Evolutionary conservation across 441 rosid genomes (phyloP), one percentile per base, ranked within the genome.

Genomic region (Daphne laureola): DNA sequence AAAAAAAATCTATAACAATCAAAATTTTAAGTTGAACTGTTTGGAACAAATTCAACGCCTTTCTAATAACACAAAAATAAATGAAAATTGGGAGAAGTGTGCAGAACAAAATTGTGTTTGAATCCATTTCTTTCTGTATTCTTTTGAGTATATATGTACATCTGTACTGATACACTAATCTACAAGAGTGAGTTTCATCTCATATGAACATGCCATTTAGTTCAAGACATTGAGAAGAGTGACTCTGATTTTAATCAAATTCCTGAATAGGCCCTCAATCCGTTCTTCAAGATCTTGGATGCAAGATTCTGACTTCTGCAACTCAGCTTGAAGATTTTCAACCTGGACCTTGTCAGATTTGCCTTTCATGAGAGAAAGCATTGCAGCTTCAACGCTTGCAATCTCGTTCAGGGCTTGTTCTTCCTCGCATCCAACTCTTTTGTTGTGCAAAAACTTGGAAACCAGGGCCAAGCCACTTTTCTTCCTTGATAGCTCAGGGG

Each of bases 391-490:
- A n/a, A 23, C 56, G 8, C 43, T 43, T 0, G 4, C 56, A 12
- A 59, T 43, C 46, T 65, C 76, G 25, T 66, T 73, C 2, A 13
- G 17, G 3, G 36, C 43, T 13, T 26, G 13, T 43, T 47, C 64
- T 58, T 50, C 62, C 35, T 61, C 64, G 0, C 53, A 46, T 0
- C 17, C 57, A 6, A 48, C 56, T 55, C 52, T 70, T 50, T 41
- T 73, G 12, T 53, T 53, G 54, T 42, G 58, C 46, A 76, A 18
- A 2, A 23, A 8, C 42, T 53, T 61, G 23, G 65, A 61, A 15
- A 61, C 45, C 41, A 61, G 17, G 4, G 46, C 45, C 23, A 42
- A 21, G 36, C 38, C 45, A 43, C 31, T 14, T 4, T 18, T 27
- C 47, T 61, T 61, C 38, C 52, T 16, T 36, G 44, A 23, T 45